Evolutionary conservation across 768 basidiomycete genomes (phyloP), one percentile per base, ranked within the genome.

Genomic region (Phanerochaete carnosa): DNA sequence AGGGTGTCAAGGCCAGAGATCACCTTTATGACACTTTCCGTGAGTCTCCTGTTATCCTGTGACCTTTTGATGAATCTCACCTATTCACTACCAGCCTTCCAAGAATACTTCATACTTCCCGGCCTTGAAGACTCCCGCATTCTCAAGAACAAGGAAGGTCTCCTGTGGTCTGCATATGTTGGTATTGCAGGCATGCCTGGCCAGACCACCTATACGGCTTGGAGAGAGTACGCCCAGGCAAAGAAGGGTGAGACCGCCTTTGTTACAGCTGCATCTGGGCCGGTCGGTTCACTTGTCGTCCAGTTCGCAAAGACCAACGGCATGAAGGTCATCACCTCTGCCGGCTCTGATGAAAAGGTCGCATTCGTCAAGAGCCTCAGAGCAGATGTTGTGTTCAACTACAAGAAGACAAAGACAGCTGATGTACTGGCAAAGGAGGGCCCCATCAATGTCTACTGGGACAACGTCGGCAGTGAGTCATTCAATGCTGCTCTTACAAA

Each of bases 301-400:
- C 78, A 80, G 66, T 63, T 80, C n/a, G 78, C 80, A 28, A 79
- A 79, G 63, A 63, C 62, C 2, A 69, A 73, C 0, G 80, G 80
- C 0, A 61, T 78, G 35, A 87, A 85, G 64, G 89, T 91, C 39
- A 87, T 92, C 55, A 86, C 82, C 0, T 88, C 85, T 0, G 85
- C 87, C 0, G 88, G 90, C 1, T 81, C 83, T 0, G 87, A 90
- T n/a, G 85, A 88, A 54, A 91, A 92, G 71, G 86, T 91, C 8
- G 69, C 75, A 6, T 88, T 81, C 66, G 49, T 88, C 72, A 79
- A 78, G 52, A 77, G 78, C 4, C 64, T 88, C 22, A 89, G 88
- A 0, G 83, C 83, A 0, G 88, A 92, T 64, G 80, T 86, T 4
- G 83, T 79, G 0, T 90, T 89, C 75, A 89, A 91, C 70, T 90